Evolutionary conservation across 2,329 filamentous ascomycete genomes (phyloP), one percentile per base, ranked within the genome.

Genomic region (Ophiocordyceps camponoti-floridani): DNA sequence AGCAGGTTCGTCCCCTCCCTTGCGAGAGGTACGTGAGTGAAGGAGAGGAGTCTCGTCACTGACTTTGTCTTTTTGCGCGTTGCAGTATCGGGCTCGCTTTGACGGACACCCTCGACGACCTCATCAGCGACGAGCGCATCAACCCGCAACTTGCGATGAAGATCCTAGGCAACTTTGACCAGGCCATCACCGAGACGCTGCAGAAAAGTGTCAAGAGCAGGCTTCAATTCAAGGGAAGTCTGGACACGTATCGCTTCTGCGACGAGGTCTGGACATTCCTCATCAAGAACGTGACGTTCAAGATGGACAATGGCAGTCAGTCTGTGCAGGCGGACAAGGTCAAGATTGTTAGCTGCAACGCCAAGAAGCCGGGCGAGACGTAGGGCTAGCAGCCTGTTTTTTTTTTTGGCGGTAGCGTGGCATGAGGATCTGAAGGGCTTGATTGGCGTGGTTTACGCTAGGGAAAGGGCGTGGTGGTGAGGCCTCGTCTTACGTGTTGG

Each of bases 201-300:
- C 83, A 86, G 48, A 88, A 94, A 46, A 91, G 85, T 59, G 91
- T 98, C 54, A 94, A 93, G 66, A 78, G 85, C 23, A 78, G 89
- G 43, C 66, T 96, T 61, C 84, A 81, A 4, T 98, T 98, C 72
- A 98, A 98, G 84, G 91, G 91, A 42, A 91, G 93, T 59, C 79
- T 98, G 50, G 88, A 96, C 61, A 96, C 91, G 14, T 98, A 98
- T 69, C 83, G 91, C 54, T 98, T 98, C 73, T 98, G 91, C 69
- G 91, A 98, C 65, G 91, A 98, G 67, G 91, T 98, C 47, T 98
- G 91, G 91, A 98, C 91, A 1, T 98, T 98, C 63, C 75, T 98
- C 47, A 94, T 98, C 65, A 95, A 95, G 66, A 91, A 96, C 53
- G 88, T 96, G 46, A 87, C 81, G n/a, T 96, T 98, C 69, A 98